A percentile compares a stretch with the other conserved stretches of the same genome.
phyloP scores from a whole-genome alignment of 2,329 filamentous ascomycete genomes.

The Zymoseptoria pseudotritici region DNA sequence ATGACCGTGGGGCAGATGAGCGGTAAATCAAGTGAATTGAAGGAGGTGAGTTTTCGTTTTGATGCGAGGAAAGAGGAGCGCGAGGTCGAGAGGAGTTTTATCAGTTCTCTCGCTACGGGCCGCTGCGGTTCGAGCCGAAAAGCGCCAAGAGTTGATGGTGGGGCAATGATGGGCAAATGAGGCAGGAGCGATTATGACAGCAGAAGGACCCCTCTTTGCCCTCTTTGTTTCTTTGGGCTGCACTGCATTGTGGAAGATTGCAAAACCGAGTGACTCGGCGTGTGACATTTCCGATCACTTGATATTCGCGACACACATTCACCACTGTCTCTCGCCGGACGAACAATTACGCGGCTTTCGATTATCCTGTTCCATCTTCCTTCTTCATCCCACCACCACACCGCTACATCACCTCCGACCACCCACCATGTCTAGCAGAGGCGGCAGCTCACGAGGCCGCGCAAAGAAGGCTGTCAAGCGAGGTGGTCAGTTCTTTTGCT shows the following conservation, averaged over 20 bases:
- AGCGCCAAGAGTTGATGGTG: slow-evolving; percentile 2
- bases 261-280: neutral
- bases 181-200: neutral
- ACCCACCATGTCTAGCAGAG: slow-evolving; percentile 42
- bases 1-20: slow-evolving; percentile 46
- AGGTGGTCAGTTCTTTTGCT: slow-evolving; percentile 82
- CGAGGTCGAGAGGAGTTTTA: slow-evolving; percentile 15
- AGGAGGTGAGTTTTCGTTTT: slow-evolving; percentile 37
- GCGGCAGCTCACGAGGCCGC: slow-evolving; percentile 54
- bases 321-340: neutral
- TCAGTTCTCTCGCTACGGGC: slow-evolving; percentile 35
- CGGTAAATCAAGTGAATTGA: slow-evolving; percentile 63
- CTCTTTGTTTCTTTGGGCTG: neutral
- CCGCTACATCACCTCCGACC: slow-evolving; percentile 6
- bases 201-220: neutral
- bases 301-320: neutral
- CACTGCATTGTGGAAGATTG: neutral
- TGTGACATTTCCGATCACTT: neutral
- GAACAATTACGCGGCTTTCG: slow-evolving; percentile 2
- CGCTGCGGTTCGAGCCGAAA: slow-evolving; percentile 35
- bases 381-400: slow-evolving; percentile 13
- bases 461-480: slow-evolving; percentile 88
- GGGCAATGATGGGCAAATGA: slow-evolving; percentile 2
- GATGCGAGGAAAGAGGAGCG: slow-evolving; percentile 23
- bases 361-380: neutral